phyloP scores from a whole-genome alignment of 2,329 filamentous ascomycete genomes.

The Hortaea sp. region DNA sequence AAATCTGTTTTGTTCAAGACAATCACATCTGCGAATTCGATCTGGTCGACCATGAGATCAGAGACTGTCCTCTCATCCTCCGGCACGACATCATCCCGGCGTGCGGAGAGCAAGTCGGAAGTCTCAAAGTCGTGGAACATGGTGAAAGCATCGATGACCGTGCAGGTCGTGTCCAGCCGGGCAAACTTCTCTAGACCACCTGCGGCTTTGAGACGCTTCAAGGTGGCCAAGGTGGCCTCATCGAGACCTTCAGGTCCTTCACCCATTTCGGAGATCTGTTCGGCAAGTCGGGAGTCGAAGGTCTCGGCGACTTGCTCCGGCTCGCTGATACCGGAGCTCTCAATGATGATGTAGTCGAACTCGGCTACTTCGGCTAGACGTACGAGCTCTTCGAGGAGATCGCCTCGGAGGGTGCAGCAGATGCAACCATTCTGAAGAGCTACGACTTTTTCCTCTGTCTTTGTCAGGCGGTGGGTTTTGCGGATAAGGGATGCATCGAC shows the following conservation, averaged over 20 bases:
- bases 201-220: slow-evolving; percentile 30
- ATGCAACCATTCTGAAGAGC: slow-evolving; percentile 50
- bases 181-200: slow-evolving; percentile 56
- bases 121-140: slow-evolving; percentile 65
- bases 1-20: slow-evolving; percentile 61
- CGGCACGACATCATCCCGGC: slow-evolving; percentile 48
- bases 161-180: slow-evolving; percentile 60
- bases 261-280: slow-evolving; percentile 23
- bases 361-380: slow-evolving; percentile 50
- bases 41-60: slow-evolving; percentile 66
- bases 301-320: slow-evolving; percentile 67
- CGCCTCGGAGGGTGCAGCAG: slow-evolving; percentile 63
- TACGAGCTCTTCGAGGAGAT: slow-evolving; percentile 60
- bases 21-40: slow-evolving; percentile 67
- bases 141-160: slow-evolving; percentile 63
- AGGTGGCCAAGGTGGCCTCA: slow-evolving; percentile 14
- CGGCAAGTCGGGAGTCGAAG: slow-evolving; percentile 44
- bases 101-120: slow-evolving; percentile 51
- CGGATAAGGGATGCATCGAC: too few relatives aligned
- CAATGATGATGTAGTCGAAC: slow-evolving; percentile 63
- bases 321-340: slow-evolving; percentile 63
- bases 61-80: slow-evolving; percentile 67
- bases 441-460: slow-evolving; percentile 25
- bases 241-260: slow-evolving; percentile 13
- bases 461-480: slow-evolving; percentile 20